These are phyloP conservation scores for Colletotrichum horii DNA, from an alignment of 2,329 filamentous ascomycete species.

Conservation along the genomic window DNA sequence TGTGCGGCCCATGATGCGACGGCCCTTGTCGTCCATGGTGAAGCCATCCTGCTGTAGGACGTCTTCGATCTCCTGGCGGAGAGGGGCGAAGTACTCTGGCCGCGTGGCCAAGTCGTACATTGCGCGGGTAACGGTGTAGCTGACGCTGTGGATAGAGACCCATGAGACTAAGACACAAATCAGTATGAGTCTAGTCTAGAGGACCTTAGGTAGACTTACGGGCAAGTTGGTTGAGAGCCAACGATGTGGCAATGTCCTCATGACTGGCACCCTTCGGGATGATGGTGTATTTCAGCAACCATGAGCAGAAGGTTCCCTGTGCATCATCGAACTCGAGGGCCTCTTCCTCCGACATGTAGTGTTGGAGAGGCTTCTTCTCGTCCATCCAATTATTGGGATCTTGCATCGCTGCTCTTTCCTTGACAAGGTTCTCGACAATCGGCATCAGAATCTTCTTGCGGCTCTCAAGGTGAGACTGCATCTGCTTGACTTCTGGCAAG, in stretches of 20 bases:
- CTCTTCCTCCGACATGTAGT: constrained; percentile 5
- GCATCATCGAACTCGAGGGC: constrained; percentile 3
- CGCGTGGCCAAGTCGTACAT: constrained; percentile 44
- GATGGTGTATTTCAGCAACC: constrained; percentile 1
- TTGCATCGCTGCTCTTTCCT: neutral
- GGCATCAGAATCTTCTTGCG: constrained; percentile 6
- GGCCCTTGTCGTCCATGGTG: constrained; percentile 1
- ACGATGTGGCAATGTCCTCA: neutral
- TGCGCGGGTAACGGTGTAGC: constrained; percentile 31
- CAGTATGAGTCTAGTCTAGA: neutral
- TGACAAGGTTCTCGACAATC: constrained; percentile 5
- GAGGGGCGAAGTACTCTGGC: constrained; percentile 41
- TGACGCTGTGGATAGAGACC: constrained; percentile 7
- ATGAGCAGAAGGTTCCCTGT: constrained; percentile 4
- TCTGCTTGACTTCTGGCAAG: constrained; percentile 8
- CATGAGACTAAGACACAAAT: neutral
- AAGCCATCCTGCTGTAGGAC: constrained; percentile 38
- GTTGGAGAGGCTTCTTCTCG: constrained; percentile 1
- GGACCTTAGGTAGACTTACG: neutral
- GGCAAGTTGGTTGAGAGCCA: neutral
- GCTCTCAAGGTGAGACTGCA: neutral
- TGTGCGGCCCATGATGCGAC: neutral
- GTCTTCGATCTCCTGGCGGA: constrained; percentile 47
- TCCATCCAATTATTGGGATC: neutral
- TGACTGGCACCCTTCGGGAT: neutral